A percentile compares a stretch with the other conserved stretches of the same genome.
Conservation (phyloP, 352 stramenopile genomes). For the Globisporangium takayamanum region DNA sequence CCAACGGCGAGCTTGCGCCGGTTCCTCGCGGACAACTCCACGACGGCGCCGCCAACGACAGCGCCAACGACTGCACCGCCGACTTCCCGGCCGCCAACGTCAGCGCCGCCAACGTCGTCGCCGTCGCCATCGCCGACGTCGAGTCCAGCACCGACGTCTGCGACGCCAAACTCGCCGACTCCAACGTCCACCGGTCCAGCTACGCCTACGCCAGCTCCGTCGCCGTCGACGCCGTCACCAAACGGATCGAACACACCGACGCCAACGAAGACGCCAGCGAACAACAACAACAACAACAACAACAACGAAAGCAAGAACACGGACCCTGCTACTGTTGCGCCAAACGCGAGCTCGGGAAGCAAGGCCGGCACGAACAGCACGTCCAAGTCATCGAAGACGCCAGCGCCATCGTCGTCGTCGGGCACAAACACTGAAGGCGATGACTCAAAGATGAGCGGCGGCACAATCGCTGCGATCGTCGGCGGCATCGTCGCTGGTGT, state of each 20-base stretch:
- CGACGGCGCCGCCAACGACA: conserved; percentile 5
- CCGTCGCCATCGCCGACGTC: not conserved
- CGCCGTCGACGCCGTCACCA: conserved; percentile 7
- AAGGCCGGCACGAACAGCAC: not conserved
- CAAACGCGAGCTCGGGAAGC: too few relatives aligned
- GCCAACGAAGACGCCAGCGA: conserved; percentile 2
- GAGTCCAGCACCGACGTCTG: conserved; percentile 2
- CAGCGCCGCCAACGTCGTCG: conserved; percentile 15
- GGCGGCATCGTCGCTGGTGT: conserved; percentile 56
- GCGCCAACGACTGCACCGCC: conserved; percentile 13
- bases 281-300: conserved; percentile 2
- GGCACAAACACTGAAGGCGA: conserved; percentile 6
- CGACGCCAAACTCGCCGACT: conserved; percentile 11
- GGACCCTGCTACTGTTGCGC: too few relatives aligned
- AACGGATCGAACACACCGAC: conserved; percentile 3
- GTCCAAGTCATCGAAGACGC: conserved; percentile 7
- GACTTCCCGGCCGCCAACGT: not conserved
- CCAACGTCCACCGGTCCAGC: conserved; percentile 17
- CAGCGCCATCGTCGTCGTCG: conserved; percentile 4
- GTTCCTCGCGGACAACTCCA: conserved; percentile 3
- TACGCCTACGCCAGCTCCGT: conserved; percentile 9
- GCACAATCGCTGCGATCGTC: conserved; percentile 62
- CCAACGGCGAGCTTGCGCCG: conserved; percentile 13
- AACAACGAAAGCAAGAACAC: not conserved
- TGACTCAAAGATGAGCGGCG: conserved; percentile 56